Evolutionary conservation across 106 monocot species (phyloP).

Genomic region (Chionographis japonica): DNA sequence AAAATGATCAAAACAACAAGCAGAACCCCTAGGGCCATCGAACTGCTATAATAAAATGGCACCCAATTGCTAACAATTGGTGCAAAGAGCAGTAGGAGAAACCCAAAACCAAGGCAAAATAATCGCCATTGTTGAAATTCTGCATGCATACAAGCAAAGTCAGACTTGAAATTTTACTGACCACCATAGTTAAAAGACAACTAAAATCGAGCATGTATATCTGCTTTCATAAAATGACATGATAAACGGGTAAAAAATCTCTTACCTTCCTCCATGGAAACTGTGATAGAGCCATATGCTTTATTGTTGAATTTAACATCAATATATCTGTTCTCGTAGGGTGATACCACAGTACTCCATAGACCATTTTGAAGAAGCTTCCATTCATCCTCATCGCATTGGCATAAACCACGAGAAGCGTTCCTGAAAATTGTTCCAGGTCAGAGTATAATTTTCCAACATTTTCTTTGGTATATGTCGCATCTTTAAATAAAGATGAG

Average conservation of each 20-base stretch:
- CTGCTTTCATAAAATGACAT: background rate
- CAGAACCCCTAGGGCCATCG: conserved; percentile 79
- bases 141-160: conserved; percentile 20
- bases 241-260: background rate
- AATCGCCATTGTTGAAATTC: conserved; percentile 91
- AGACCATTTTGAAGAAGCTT: conserved; percentile 47
- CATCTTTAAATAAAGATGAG: too few relatives aligned
- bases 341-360: conserved; percentile 65
- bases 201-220: background rate
- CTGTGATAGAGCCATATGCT: conserved; percentile 28
- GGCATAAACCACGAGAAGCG: conserved; percentile 58
- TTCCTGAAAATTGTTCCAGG: conserved; percentile 48
- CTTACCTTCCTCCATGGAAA: conserved; percentile 71
- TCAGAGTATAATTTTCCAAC: background rate
- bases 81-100: conserved; percentile 65
- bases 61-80: conserved; percentile 84
- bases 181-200: background rate
- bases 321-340: conserved; percentile 63
- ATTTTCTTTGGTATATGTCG: too few relatives aligned
- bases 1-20: conserved; percentile 77
- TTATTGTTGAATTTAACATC: conserved; percentile 54
- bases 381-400: conserved; percentile 68
- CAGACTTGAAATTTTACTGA: background rate
- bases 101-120: conserved; percentile 75
- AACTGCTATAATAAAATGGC: conserved; percentile 93